Conservation (phyloP, 768 basidiomycete genomes). For the Pulveroboletus sp. region DNA sequence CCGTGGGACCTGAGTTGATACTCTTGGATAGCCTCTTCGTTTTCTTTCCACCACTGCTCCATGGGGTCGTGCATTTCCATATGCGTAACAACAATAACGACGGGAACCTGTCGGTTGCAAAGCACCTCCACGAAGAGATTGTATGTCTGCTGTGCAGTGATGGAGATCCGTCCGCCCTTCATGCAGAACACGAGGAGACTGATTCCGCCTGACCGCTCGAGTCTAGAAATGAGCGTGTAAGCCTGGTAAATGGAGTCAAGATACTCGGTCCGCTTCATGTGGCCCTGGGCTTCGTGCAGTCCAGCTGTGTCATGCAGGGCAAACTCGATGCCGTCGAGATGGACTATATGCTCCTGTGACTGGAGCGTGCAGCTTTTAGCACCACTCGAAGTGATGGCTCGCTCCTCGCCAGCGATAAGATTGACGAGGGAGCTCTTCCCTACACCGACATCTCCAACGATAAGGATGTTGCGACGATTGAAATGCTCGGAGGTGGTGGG, state of each 20-base stretch:
- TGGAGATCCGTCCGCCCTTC: conserved; percentile 24
- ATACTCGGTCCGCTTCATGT: conserved; percentile 22
- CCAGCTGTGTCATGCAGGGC: conserved; percentile 25
- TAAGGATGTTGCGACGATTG: conserved; percentile 23
- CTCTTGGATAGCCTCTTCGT: conserved; percentile 29
- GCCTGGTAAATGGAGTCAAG: conserved; percentile 27
- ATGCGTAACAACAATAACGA: conserved; percentile 34
- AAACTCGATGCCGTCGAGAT: conserved; percentile 17
- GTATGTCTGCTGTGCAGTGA: conserved; percentile 25
- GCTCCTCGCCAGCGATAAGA: conserved; percentile 28
- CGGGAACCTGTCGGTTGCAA: conserved; percentile 30
- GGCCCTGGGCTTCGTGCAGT: conserved; percentile 24
- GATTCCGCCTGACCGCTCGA: conserved; percentile 24
- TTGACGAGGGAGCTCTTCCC: conserved; percentile 42
- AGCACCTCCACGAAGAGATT: conserved; percentile 37
- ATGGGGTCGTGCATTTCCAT: conserved; percentile 30
- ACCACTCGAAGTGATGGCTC: conserved; percentile 27
- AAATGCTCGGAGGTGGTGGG: conserved; percentile 5
- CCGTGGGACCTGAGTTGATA: conserved; percentile 33
- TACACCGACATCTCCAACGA: conserved; percentile 26
- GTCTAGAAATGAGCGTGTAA: conserved; percentile 31
- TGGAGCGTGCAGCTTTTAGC: conserved; percentile 36
- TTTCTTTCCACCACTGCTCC: conserved; percentile 39
- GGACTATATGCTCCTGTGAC: conserved; percentile 17
- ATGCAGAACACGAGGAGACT: conserved; percentile 30